Percentiles rank a stretch among this genome's conserved stretches.
These are phyloP conservation scores for Monarda citriodora DNA, from an alignment of 305 asterid genomes.

Conservation along the genomic window DNA sequence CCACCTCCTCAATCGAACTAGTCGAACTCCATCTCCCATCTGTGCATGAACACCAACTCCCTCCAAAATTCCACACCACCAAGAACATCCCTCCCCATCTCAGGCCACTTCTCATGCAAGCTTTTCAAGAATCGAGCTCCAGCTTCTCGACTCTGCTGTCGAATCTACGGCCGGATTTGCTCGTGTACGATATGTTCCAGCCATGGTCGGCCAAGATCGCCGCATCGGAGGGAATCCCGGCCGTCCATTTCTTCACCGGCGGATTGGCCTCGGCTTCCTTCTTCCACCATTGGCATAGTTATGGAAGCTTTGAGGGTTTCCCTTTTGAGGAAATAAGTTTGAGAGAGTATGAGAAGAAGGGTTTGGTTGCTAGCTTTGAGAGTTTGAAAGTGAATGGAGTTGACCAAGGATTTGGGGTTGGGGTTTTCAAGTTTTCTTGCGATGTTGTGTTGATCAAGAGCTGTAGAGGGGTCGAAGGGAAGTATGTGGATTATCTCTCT, in stretches of 20 bases:
- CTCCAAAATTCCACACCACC: slow-evolving; percentile 38
- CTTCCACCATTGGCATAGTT: slow-evolving; percentile 9
- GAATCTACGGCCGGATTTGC: slow-evolving; percentile 30
- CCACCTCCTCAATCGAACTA: slow-evolving; percentile 13
- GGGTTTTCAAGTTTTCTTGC: slow-evolving; percentile 19
- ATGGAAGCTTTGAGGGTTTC: slow-evolving; percentile 6
- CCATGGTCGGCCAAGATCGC: slow-evolving; percentile 42
- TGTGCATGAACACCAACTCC: slow-evolving; percentile 28
- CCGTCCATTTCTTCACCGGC: slow-evolving; percentile 13
- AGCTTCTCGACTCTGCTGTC: slow-evolving; percentile 17
- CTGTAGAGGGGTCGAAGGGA: slow-evolving; percentile 25
- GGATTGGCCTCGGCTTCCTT: slow-evolving; percentile 15
- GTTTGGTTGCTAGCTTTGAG: neutral
- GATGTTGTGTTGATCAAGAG: slow-evolving; percentile 32
- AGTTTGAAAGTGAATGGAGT: too few relatives aligned
- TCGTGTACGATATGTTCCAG: slow-evolving; percentile 36
- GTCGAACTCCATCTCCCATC: slow-evolving; percentile 34
- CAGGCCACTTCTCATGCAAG: slow-evolving; percentile 23
- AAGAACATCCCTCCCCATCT: slow-evolving; percentile 35
- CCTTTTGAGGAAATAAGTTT: slow-evolving; percentile 20
- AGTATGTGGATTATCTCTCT: slow-evolving; percentile 33
- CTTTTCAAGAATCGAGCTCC: slow-evolving; percentile 27
- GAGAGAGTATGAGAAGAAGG: slow-evolving; percentile 13
- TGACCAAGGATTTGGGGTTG: slow-evolving; percentile 18
- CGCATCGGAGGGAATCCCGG: slow-evolving; percentile 15